Evolutionary conservation across 23 red algal genomes (phyloP).

Genomic region (Cyanidioschyzon merolae): DNA sequence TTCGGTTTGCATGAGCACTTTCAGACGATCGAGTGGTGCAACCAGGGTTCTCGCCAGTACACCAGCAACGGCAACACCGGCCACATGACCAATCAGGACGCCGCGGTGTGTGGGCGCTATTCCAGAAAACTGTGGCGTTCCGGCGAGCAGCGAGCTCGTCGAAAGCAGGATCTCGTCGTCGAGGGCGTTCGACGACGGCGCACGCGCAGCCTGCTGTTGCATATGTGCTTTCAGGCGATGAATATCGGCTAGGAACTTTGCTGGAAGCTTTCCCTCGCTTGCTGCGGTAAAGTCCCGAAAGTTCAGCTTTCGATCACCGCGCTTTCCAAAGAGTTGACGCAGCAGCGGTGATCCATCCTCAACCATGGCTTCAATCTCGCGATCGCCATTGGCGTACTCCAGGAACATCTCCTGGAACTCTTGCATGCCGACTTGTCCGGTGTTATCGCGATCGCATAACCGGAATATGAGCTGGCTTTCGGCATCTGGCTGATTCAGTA

Average conservation of each 20-base stretch:
- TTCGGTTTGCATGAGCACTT: constrained; percentile 59
- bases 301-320: constrained; percentile 46
- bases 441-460: constrained; percentile 65
- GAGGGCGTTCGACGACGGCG: neutral
- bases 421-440: constrained; percentile 69
- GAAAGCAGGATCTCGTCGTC: constrained; percentile 20
- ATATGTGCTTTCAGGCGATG: constrained; percentile 44
- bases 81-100: constrained; percentile 34
- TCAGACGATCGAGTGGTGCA: constrained; percentile 80
- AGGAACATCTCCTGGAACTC: constrained; percentile 61
- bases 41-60: constrained; percentile 55
- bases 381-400: constrained; percentile 34
- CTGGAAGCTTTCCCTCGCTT: constrained; percentile 56
- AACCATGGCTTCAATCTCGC: neutral
- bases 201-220: constrained; percentile 33
- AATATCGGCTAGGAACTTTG: constrained; percentile 53
- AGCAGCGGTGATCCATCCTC: constrained; percentile 14
- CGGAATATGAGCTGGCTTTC: constrained; percentile 84
- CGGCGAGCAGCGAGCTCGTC: neutral
- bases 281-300: constrained; percentile 56
- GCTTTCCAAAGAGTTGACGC: constrained; percentile 56
- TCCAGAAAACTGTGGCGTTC: neutral
- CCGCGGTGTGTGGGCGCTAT: neutral
- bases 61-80: constrained; percentile 48
- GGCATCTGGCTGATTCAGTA: constrained; percentile 83